Evolutionary conservation across 192 early-diverging fungal genomes (phyloP).

Genomic region (Mortierella claussenii): DNA sequence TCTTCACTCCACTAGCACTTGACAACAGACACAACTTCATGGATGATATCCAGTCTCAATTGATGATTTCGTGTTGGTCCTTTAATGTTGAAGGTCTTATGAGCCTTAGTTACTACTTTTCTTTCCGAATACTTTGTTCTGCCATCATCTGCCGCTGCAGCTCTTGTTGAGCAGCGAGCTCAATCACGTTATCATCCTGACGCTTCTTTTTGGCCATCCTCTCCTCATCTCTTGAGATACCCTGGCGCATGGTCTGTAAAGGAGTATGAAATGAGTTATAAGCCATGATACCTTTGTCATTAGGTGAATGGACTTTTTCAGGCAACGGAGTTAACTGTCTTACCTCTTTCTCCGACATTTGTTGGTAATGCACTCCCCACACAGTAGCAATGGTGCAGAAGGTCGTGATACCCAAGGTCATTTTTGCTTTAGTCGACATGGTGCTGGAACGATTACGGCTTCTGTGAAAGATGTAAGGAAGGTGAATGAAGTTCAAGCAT

Average conservation of each 20-base stretch:
- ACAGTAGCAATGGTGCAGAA: slow-evolving; percentile 39
- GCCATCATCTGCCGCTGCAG: slow-evolving; percentile 47
- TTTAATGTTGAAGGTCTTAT: too few relatives aligned
- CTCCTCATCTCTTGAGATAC: slow-evolving; percentile 49
- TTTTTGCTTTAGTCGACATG: slow-evolving; percentile 54
- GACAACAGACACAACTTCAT: neutral
- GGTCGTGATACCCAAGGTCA: slow-evolving; percentile 48
- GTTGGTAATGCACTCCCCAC: slow-evolving; percentile 50
- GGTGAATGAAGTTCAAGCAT: too few relatives aligned
- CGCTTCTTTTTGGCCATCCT: slow-evolving; percentile 51
- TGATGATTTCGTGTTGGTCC: neutral
- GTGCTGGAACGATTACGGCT: too few relatives aligned
- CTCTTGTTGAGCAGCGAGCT: slow-evolving; percentile 50
- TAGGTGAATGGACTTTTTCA: too few relatives aligned
- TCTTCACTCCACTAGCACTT: too few relatives aligned
- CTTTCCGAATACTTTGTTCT: slow-evolving; percentile 47
- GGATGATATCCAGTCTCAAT: neutral
- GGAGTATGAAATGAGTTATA: too few relatives aligned
- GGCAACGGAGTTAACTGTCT: neutral
- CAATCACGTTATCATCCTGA: slow-evolving; percentile 51
- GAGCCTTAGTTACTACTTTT: neutral
- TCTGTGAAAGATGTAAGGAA: too few relatives aligned
- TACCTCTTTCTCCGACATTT: slow-evolving; percentile 55
- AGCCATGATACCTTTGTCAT: too few relatives aligned
- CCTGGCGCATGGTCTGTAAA: slow-evolving; percentile 46